These are phyloP conservation scores for Datura wrightii DNA, from an alignment of 257 asterid species.

Conservation along the genomic window DNA sequence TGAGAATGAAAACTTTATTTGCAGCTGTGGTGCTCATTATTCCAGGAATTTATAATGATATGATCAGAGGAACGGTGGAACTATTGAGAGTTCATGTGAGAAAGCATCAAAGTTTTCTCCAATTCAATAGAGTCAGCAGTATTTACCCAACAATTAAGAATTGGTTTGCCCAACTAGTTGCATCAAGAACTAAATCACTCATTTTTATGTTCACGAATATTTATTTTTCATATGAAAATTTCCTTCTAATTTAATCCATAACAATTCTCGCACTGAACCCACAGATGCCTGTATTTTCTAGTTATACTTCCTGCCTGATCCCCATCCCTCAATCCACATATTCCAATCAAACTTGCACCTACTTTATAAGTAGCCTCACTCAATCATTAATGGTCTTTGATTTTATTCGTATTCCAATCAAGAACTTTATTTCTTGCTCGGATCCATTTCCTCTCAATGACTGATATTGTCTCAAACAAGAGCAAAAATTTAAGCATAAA, in stretches of 20 bases:
- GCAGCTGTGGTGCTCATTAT: slow-evolving; percentile 6
- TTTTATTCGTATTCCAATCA: slow-evolving; percentile 15
- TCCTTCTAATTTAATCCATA: not conserved
- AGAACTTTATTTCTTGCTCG: not conserved
- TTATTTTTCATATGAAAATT: not conserved
- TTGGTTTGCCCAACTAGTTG: slow-evolving; percentile 2
- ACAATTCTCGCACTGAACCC: not conserved
- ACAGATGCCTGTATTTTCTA: not conserved
- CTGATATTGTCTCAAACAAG: slow-evolving; percentile 24
- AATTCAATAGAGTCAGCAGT: not conserved
- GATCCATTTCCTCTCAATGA: not conserved
- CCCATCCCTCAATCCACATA: slow-evolving; percentile 16
- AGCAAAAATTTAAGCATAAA: not conserved
- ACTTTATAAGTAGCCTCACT: not conserved
- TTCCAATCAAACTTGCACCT: slow-evolving; percentile 3
- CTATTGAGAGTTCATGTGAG: slow-evolving; percentile 17
- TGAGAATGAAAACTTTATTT: slow-evolving; percentile 3
- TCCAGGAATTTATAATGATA: slow-evolving; percentile 14
- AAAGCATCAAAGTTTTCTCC: not conserved
- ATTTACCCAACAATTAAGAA: not conserved
- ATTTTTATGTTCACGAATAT: slow-evolving; percentile 12
- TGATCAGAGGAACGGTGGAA: slow-evolving; percentile 18
- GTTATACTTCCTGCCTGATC: slow-evolving; percentile 8
- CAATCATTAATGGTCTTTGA: not conserved
- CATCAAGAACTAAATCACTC: slow-evolving; percentile 26